Evolutionary conservation across 495 filamentous ascomycete genomes (phyloP), one percentile per base, ranked within the genome.

Genomic region (Penicillium verhagenii): DNA sequence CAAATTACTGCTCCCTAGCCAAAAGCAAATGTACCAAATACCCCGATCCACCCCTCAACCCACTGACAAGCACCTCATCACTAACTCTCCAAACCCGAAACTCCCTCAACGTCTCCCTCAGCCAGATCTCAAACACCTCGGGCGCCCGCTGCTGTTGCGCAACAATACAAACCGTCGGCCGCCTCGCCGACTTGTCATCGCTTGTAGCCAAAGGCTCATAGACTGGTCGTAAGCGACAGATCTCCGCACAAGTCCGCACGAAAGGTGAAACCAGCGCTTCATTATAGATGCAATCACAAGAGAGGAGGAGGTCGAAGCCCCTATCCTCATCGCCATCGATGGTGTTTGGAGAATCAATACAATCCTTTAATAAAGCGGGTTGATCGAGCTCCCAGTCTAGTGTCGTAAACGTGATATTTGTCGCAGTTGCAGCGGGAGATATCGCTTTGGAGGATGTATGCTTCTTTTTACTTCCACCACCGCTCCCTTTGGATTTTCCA

Each of bases 281-380:
- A 66, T 93, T 92, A 73, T 94, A 96, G 67, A 96, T 86, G 61
- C 90, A 95, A 65, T 95, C 91, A 69, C 90, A 95, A 5, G 92
- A 90, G 18, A 92, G 67, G 4, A 96, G 77, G 2, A 80, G 72
- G 55, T 91, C 86, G 52, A 77, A 71, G 20, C 71, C 72, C 11
- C 47, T 49, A 52, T 76, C 73, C 20, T 67, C 57, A 16, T 57
- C 19, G 56, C 54, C 4, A 40, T 55, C 21, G 9, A 14, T 6
- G 24, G 24, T 1, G 5, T 38, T 42, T 67, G 49, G n/a, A 35
- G 28, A 11, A 31, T 35, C 33, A 18, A 70, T 56, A 43, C 63
- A 66, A 18, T 54, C 58, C 28, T 73, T 72, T 18, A 77, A 50
- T 3, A 61, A 61, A 3, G 45, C 57, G 0, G 74, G 66, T 21